Base-by-base conservation (phyloP, 495 filamentous ascomycete genomes). In the Corynascus novoguineensis region DNA sequence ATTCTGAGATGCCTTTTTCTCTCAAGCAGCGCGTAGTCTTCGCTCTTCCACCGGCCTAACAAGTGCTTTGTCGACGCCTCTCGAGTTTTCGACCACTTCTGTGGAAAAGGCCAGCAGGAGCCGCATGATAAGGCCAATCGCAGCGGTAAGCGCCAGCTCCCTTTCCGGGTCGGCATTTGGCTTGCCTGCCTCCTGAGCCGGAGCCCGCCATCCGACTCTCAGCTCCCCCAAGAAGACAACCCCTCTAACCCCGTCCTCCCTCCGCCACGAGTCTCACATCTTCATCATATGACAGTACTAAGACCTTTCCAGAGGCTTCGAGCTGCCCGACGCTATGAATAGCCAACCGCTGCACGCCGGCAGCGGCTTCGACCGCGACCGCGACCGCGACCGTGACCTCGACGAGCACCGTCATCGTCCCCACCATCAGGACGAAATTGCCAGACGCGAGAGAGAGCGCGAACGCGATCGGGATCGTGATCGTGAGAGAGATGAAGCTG, bases 401-500 rank as follows among this genome's bases (percentile, higher is more conserved):
- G 69, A 75, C 28, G 71, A 75, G 38, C 71, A 75, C 34, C 67
- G 67, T 37, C 71, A 72, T 59, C 70, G 70, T 60, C 59, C 63
- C 53, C 57, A 64, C 35, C 70, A 72, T 24, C 68, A 66, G 29
- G 68, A 72, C 35, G 68, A 72, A 8, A 60, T 69, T 27, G 64
- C 65, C 2, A 48, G 66, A 24, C 62, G 64, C 50, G 65, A 70
- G 37, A 55, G 64, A 50, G 51, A 70, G 12, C 34, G 46, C 11
- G 55, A 55, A n/a, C 53, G 54, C 22, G 50, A 70, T 7, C 60
- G 71, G 41, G 69, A 69, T 31, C 73, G 71, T 34, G 70, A 71
- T 17, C 72, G 71, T 29, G 72, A 75, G 15, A 82, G 85, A 59
- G 86, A 92, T 63, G 81, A 83, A 45, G 80, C 81, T 53, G 85